phyloP scores from a whole-genome alignment of 2,329 filamentous ascomycete genomes.

The Cordyceps cicadae region DNA sequence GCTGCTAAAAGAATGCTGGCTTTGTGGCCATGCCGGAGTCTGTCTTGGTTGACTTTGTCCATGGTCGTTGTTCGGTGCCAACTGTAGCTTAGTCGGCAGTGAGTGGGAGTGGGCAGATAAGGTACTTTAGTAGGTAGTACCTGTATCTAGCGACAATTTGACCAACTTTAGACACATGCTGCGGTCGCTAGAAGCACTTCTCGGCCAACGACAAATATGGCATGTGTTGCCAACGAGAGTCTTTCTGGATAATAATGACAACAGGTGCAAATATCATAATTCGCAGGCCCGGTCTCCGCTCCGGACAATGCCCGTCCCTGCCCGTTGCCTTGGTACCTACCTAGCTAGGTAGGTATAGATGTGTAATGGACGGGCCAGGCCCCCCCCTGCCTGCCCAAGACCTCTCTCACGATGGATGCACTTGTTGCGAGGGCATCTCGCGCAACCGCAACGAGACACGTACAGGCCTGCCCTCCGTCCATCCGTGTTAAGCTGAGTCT shows the following conservation, averaged over 20 bases:
- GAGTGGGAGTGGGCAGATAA: background rate
- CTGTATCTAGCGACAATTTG: background rate
- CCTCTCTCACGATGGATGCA: background rate
- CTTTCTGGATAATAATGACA: background rate
- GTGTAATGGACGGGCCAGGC: too few species aligned
- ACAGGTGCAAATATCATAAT: too few species aligned
- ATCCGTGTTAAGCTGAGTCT: background rate
- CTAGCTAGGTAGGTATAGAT: too few species aligned
- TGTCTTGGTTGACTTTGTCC: background rate
- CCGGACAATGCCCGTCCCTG: background rate
- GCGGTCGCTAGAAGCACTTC: background rate
- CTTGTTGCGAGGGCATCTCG: background rate
- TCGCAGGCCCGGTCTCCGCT: too few species aligned
- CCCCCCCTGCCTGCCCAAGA: too few species aligned
- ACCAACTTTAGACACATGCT: background rate
- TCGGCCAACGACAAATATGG: background rate
- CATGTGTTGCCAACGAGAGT: background rate
- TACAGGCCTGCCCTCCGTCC: background rate
- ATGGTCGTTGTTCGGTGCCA: background rate
- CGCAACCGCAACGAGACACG: background rate
- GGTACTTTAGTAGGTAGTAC: too few species aligned
- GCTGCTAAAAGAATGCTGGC: background rate
- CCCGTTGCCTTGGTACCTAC: background rate
- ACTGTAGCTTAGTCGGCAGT: background rate
- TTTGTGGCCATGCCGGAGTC: background rate